phyloP scores from a whole-genome alignment of 306 rosid species.

The Malus sylvestris region DNA sequence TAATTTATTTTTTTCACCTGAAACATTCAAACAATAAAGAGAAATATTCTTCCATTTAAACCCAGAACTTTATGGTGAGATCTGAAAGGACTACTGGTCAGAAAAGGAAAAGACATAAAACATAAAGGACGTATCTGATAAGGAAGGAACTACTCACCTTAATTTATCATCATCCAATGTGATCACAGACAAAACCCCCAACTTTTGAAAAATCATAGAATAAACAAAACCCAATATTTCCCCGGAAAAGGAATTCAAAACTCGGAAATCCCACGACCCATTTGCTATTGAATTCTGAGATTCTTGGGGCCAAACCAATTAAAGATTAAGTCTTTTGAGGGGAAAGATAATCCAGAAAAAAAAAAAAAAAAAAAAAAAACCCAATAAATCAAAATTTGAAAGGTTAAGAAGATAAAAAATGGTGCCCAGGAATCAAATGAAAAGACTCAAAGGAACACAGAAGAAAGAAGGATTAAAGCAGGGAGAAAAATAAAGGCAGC shows the following conservation, averaged over 20 bases:
- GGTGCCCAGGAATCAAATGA: not conserved
- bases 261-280: not conserved
- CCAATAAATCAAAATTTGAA: not conserved
- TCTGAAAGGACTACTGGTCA: constrained; percentile 22
- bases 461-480: not conserved
- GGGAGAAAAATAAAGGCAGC: not conserved
- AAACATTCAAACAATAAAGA: constrained; percentile 19
- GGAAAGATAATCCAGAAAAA: not conserved
- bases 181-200: constrained; percentile 23
- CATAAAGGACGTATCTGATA: constrained; percentile 5
- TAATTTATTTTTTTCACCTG: constrained; percentile 24
- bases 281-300: not conserved
- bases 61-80: constrained; percentile 24
- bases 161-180: constrained; percentile 13
- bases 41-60: constrained; percentile 27
- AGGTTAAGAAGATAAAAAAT: not conserved
- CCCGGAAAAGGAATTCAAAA: not conserved
- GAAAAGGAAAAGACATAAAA: constrained; percentile 14
- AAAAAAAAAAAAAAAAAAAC: not conserved
- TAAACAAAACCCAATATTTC: not conserved
- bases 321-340: not conserved
- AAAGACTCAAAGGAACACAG: not conserved
- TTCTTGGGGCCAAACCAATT: not conserved
- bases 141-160: constrained; percentile 21
- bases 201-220: constrained; percentile 21